A percentile compares a stretch with the other conserved stretches of the same genome.
These are phyloP conservation scores for Spathaspora arborariae DNA, from an alignment of 805 yeast genomes.

Conservation along the genomic window DNA sequence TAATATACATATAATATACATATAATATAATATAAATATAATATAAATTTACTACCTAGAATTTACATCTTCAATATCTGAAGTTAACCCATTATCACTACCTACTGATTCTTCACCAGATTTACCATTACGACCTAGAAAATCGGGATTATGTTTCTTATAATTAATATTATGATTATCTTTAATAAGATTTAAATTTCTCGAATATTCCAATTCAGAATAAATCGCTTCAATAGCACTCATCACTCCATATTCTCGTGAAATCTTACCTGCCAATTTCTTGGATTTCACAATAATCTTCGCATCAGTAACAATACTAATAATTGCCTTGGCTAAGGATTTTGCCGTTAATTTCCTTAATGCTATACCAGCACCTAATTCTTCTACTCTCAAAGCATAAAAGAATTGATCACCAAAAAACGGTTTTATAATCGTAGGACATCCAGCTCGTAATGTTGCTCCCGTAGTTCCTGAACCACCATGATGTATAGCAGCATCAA, in stretches of 20 bases:
- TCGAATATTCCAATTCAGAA: constrained; percentile 73
- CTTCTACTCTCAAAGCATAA: constrained; percentile 84
- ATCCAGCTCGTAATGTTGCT: constrained; percentile 78
- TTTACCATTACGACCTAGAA: neutral
- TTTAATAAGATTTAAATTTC: constrained; percentile 41
- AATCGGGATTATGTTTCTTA: constrained; percentile 15
- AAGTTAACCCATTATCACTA: neutral
- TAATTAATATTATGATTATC: constrained; percentile 20
- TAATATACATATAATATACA: no score
- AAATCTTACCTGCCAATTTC: constrained; percentile 57
- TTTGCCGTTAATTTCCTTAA: constrained; percentile 64
- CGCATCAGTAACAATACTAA: constrained; percentile 61
- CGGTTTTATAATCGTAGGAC: constrained; percentile 89
- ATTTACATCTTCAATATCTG: neutral
- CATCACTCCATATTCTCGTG: constrained; percentile 75
- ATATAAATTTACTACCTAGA: no score
- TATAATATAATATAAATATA: no score
- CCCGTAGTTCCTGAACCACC: constrained; percentile 98
- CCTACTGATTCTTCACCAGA: constrained; percentile 17
- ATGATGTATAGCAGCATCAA: constrained; percentile 95
- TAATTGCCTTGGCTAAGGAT: constrained; percentile 63
- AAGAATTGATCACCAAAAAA: constrained; percentile 96
- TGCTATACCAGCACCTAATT: constrained; percentile 78
- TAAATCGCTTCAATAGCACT: constrained; percentile 78
- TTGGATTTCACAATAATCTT: constrained; percentile 67